These are phyloP conservation scores for Rhodosporidiobolus sp. DNA, from an alignment of 768 basidiomycete genomes.

Conservation along the genomic window DNA sequence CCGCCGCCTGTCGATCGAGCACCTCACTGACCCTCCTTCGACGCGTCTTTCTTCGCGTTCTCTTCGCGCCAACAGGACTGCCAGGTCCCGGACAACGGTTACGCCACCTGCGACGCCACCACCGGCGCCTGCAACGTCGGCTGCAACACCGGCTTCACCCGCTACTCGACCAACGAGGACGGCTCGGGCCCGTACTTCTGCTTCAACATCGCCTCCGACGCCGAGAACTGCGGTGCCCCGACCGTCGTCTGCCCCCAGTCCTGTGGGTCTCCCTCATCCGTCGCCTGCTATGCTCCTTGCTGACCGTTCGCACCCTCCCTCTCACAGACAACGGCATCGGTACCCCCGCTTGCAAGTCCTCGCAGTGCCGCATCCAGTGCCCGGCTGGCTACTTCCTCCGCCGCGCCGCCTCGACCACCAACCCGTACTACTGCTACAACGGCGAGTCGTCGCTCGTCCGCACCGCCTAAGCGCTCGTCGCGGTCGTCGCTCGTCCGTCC, in stretches of 20 bases:
- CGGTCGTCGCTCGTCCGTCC: too few species aligned
- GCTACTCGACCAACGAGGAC: slow-evolving; percentile 4
- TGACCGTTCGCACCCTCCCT: neutral
- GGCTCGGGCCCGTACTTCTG: neutral
- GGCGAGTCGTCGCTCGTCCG: slow-evolving; percentile 6
- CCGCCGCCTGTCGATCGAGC: neutral
- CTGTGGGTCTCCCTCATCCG: neutral
- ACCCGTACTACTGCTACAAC: slow-evolving; percentile 37
- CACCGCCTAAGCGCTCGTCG: neutral
- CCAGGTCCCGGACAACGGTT: slow-evolving; percentile 18
- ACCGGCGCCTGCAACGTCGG: slow-evolving; percentile 20
- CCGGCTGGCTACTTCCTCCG: slow-evolving; percentile 27
- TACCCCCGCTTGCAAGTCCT: slow-evolving; percentile 6
- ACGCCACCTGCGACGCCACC: slow-evolving; percentile 20
- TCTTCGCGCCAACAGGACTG: slow-evolving; percentile 2
- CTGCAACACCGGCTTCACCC: slow-evolving; percentile 24
- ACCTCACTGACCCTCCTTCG: neutral
- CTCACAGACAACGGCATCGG: slow-evolving; percentile 29
- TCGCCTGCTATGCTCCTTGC: neutral
- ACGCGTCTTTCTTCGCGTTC: too few species aligned
- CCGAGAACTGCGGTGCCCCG: slow-evolving; percentile 24
- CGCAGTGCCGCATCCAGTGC: slow-evolving; percentile 18
- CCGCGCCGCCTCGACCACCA: slow-evolving; percentile 11
- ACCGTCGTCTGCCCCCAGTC: slow-evolving; percentile 24
- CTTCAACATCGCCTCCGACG: slow-evolving; percentile 10